These are phyloP conservation scores for Cyclaneusma minus DNA, from an alignment of 2,329 filamentous ascomycete species.

Conservation along the genomic window DNA sequence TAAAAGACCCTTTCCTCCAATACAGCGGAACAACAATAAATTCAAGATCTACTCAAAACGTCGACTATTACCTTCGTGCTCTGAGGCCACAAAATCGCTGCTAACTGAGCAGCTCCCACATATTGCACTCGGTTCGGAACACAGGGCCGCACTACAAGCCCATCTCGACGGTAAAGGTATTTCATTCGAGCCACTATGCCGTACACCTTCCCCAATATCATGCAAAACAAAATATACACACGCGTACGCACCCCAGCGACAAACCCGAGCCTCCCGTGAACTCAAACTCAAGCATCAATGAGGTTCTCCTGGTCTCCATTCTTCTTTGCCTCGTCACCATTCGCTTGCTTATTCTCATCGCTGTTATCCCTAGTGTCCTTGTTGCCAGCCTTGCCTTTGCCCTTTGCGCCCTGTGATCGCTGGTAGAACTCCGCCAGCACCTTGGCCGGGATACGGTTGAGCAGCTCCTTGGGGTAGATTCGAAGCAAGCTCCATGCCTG, in stretches of 20 bases:
- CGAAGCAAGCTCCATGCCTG: conserved; percentile 91
- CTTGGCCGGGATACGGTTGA: conserved; percentile 86
- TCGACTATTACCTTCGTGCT: too few relatives aligned
- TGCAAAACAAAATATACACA: conserved; percentile 2
- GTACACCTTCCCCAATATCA: conserved; percentile 2
- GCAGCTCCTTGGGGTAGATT: conserved; percentile 94
- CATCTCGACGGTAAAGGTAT: too few relatives aligned
- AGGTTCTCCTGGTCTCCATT: conserved; percentile 37
- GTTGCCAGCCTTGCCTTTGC: conserved; percentile 39
- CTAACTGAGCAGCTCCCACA: too few relatives aligned
- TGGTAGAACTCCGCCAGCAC: conserved; percentile 73
- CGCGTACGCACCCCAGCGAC: neutral
- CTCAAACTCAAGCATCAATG: conserved; percentile 35
- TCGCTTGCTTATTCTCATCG: conserved; percentile 13
- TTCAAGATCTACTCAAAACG: too few relatives aligned
- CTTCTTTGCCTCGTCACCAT: conserved; percentile 26
- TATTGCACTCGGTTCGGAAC: too few relatives aligned
- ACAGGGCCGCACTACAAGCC: too few relatives aligned
- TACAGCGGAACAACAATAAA: too few relatives aligned
- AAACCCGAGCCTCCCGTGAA: conserved; percentile 6
- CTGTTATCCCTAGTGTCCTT: conserved; percentile 24
- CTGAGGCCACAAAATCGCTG: too few relatives aligned
- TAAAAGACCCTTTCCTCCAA: too few relatives aligned
- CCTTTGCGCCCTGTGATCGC: conserved; percentile 47
- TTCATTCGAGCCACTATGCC: too few relatives aligned